These are phyloP conservation scores for Rhizophora apiculata DNA, from an alignment of 345 rosid species.

Conservation along the genomic window DNA sequence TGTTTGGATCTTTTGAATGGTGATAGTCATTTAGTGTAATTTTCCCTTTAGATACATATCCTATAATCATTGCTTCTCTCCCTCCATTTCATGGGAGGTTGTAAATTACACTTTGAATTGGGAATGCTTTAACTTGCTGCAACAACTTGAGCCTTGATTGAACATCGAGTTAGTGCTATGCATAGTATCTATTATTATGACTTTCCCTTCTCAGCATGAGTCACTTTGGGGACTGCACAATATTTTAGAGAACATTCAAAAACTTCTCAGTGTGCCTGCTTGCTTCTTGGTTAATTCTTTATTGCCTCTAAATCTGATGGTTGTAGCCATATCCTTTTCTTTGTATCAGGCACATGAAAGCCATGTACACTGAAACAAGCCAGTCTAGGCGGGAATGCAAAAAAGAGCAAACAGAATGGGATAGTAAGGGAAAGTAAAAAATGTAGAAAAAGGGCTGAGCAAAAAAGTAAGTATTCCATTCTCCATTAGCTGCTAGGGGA, in stretches of 20 bases:
- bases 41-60: no score
- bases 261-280: constrained; percentile 23
- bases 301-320: not conserved
- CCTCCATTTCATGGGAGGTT: not conserved
- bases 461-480: constrained; percentile 16
- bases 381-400: constrained; percentile 6
- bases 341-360: constrained; percentile 18
- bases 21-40: no score
- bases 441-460: no score
- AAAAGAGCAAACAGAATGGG: not conserved
- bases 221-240: constrained; percentile 2
- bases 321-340: not conserved
- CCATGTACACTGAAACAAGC: constrained; percentile 18
- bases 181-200: not conserved
- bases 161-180: not conserved
- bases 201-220: not conserved
- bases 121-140: not conserved
- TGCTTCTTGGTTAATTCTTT: not conserved
- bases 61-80: no score
- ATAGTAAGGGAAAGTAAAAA: constrained; percentile 9
- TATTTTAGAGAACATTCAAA: not conserved
- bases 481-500: constrained; percentile 15
- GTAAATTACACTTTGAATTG: not conserved
- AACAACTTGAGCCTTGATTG: no score
- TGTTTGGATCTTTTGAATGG: no score